phyloP scores from a whole-genome alignment of 2,329 filamentous ascomycete genomes.

The Davidsoniella eucalypti region DNA sequence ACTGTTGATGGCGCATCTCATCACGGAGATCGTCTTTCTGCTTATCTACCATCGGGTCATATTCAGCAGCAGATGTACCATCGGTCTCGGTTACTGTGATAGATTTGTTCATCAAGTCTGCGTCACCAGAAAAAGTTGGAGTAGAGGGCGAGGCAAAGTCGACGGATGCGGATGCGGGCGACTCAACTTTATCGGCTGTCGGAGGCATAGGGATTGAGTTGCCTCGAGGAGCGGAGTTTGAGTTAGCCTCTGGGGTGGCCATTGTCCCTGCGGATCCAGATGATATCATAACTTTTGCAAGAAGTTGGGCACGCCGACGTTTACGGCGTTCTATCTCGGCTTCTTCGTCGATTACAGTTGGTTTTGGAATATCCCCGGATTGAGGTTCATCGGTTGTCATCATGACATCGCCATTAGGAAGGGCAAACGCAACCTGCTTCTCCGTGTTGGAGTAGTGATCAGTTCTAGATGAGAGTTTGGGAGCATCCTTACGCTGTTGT shows the following conservation, averaged over 20 bases:
- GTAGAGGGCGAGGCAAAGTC: not conserved
- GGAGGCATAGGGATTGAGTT: slow-evolving; percentile 14
- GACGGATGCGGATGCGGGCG: slow-evolving; percentile 31
- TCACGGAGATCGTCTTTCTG: slow-evolving; percentile 62
- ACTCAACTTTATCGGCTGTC: slow-evolving; percentile 23
- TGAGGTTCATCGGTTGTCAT: slow-evolving; percentile 5
- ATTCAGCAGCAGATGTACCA: slow-evolving; percentile 81
- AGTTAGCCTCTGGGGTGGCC: slow-evolving; percentile 32
- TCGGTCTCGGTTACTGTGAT: slow-evolving; percentile 35
- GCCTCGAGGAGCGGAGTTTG: slow-evolving; percentile 29
- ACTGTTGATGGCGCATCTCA: slow-evolving; percentile 36
- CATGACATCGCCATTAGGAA: slow-evolving; percentile 6
- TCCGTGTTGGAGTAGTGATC: slow-evolving; percentile 23
- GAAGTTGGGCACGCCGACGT: slow-evolving; percentile 67
- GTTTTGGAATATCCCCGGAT: slow-evolving; percentile 20
- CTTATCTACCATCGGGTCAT: slow-evolving; percentile 81
- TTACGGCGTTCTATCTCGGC: slow-evolving; percentile 73
- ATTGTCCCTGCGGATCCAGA: slow-evolving; percentile 45
- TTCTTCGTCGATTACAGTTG: slow-evolving; percentile 58
- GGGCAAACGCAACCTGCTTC: slow-evolving; percentile 11
- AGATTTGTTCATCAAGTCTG: slow-evolving; percentile 9
- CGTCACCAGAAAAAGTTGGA: slow-evolving; percentile 8
- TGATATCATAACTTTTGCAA: slow-evolving; percentile 63
- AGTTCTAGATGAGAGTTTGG: slow-evolving; percentile 40
- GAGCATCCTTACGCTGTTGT: slow-evolving; percentile 20